These are phyloP conservation scores for Coniochaeta prunicola DNA, from an alignment of 2,329 filamentous ascomycete species.

Conservation along the genomic window DNA sequence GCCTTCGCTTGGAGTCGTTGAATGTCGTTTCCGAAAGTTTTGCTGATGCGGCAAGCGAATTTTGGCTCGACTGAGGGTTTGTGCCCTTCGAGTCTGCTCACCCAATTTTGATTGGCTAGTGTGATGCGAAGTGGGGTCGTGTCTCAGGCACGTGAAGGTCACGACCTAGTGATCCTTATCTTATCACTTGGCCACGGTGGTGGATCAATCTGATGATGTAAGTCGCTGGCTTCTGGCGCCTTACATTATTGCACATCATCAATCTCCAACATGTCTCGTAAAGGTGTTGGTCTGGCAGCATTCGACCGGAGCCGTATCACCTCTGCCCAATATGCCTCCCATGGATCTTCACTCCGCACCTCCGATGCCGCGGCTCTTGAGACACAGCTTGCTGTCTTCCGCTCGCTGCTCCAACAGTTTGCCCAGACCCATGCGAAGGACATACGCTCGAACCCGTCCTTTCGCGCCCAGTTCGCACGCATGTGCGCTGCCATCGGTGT, in stretches of 20 bases:
- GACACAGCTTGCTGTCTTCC: constrained; percentile 93
- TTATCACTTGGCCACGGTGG: background rate
- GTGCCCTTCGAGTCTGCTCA: background rate
- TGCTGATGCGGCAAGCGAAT: background rate
- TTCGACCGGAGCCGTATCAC: constrained; percentile 81
- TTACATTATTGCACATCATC: background rate
- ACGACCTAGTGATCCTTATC: background rate
- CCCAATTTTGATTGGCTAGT: background rate
- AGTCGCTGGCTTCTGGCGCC: background rate
- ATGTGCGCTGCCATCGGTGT: constrained; percentile 98
- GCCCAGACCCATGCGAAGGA: constrained; percentile 90
- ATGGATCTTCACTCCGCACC: constrained; percentile 80
- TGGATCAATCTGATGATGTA: background rate
- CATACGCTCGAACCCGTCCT: constrained; percentile 90
- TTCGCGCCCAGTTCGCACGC: constrained; percentile 93
- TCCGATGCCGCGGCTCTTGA: constrained; percentile 79
- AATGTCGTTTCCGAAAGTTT: constrained; percentile 1
- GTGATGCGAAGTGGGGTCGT: background rate
- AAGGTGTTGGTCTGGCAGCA: constrained; percentile 83
- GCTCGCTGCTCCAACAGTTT: constrained; percentile 90
- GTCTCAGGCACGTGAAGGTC: background rate
- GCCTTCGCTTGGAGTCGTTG: constrained; percentile 1
- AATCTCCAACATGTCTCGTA: constrained; percentile 51
- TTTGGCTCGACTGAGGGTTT: constrained; percentile 1
- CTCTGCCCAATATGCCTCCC: constrained; percentile 81